phyloP scores from a whole-genome alignment of 495 filamentous ascomycete genomes.

The Penicillium canescens region DNA sequence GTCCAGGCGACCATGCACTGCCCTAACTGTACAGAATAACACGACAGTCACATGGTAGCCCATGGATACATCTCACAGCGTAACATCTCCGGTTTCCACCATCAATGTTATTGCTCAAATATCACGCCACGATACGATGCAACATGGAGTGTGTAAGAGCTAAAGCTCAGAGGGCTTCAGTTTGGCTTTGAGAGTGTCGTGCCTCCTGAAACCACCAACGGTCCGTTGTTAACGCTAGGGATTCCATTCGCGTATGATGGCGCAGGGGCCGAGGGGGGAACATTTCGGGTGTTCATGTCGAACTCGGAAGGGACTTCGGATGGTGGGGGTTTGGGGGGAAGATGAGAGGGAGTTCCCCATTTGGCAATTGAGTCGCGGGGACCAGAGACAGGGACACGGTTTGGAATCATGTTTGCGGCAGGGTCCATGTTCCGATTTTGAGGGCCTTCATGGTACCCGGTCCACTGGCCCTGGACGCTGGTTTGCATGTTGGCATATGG shows the following conservation, averaged over 20 bases:
- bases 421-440: constrained; percentile 19
- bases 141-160: background rate
- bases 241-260: constrained; percentile 27
- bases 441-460: constrained; percentile 35
- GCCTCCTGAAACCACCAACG: constrained; percentile 46
- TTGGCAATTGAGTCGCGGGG: constrained; percentile 49
- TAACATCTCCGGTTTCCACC: background rate
- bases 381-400: constrained; percentile 22
- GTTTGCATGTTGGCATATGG: constrained; percentile 30
- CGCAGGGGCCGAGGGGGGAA: constrained; percentile 15
- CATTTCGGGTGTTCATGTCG: constrained; percentile 37
- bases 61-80: too few species aligned
- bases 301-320: constrained; percentile 50
- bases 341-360: constrained; percentile 56
- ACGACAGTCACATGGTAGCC: too few species aligned
- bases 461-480: constrained; percentile 30
- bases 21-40: constrained; percentile 14
- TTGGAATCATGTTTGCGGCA: constrained; percentile 3
- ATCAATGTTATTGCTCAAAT: background rate
- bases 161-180: constrained; percentile 11
- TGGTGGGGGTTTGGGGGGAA: constrained; percentile 56
- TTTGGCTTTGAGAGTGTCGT: constrained; percentile 24
- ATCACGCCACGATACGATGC: background rate
- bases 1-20: constrained; percentile 12
- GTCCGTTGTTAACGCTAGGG: constrained; percentile 32